Percentiles rank a stretch among this genome's conserved stretches.
Conservation (phyloP, 169 alveolate genomes). For the Cryptosporidium bovis region DNA sequence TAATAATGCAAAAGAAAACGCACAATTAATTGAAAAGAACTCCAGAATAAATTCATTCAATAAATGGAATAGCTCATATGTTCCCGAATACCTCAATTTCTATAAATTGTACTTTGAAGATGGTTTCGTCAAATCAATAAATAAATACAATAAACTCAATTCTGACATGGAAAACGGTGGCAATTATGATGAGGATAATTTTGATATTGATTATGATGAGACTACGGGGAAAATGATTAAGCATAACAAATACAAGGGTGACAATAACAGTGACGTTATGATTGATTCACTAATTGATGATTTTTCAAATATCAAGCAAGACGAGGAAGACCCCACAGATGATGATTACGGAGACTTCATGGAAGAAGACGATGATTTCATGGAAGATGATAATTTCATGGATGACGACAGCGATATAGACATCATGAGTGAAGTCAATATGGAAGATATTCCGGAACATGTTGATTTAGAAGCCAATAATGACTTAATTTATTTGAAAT, state of each 20-base stretch:
- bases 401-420: constrained; percentile 77
- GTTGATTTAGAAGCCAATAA: constrained; percentile 25
- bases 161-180: no score
- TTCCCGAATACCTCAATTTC: constrained; percentile 51
- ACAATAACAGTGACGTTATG: background rate
- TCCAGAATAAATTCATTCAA: constrained; percentile 33
- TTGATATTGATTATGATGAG: constrained; percentile 64
- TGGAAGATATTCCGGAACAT: constrained; percentile 76
- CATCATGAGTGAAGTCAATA: constrained; percentile 68
- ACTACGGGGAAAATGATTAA: constrained; percentile 47
- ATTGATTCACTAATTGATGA: constrained; percentile 61
- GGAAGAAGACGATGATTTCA: constrained; percentile 15
- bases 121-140: constrained; percentile 27
- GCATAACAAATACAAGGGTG: background rate
- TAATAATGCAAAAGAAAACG: background rate
- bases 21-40: background rate
- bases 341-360: constrained; percentile 11
- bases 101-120: constrained; percentile 56
- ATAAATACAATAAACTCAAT: background rate
- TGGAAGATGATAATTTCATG: constrained; percentile 72
- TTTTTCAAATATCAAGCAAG: constrained; percentile 21
- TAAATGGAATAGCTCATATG: constrained; percentile 35
- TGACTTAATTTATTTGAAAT: background rate
- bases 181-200: constrained; percentile 31
- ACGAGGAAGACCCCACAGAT: constrained; percentile 43